phyloP scores from a whole-genome alignment of 306 rosid species.

The Medicago lupulina region DNA sequence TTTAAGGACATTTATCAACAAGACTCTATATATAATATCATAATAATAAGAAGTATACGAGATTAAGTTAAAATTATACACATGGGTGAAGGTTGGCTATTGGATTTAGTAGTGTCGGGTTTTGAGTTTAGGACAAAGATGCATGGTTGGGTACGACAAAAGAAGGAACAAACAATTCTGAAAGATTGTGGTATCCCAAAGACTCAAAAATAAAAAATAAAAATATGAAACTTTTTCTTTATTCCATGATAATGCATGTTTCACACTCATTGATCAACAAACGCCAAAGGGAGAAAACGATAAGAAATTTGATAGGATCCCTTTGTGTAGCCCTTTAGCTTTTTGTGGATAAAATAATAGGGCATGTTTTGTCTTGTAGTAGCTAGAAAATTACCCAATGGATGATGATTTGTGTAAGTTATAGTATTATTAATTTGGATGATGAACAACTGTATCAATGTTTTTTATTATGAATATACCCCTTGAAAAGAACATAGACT shows the following conservation, averaged over 20 bases:
- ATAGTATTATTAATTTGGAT: too few relatives aligned
- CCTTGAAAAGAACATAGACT: too few relatives aligned
- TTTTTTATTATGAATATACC: too few relatives aligned
- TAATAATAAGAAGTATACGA: neutral
- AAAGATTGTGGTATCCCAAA: conserved; percentile 48
- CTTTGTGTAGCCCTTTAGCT: conserved; percentile 40
- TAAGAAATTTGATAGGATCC: conserved; percentile 34
- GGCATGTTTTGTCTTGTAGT: conserved; percentile 53
- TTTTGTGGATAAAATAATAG: conserved; percentile 45
- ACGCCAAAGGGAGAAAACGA: conserved; percentile 14
- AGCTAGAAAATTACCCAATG: neutral
- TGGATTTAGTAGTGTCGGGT: conserved; percentile 61
- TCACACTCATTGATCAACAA: conserved; percentile 34
- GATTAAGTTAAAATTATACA: conserved; percentile 49
- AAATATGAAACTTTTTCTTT: conserved; percentile 24
- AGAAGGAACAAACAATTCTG: conserved; percentile 50
- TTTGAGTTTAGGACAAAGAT: conserved; percentile 46
- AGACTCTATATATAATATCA: too few relatives aligned
- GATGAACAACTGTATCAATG: too few relatives aligned
- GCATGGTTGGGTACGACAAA: conserved; percentile 53
- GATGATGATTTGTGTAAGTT: neutral
- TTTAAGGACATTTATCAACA: too few relatives aligned
- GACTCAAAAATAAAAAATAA: conserved; percentile 24
- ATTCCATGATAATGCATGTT: conserved; percentile 41
- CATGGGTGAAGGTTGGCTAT: conserved; percentile 59